Evolutionary conservation across 768 basidiomycete species (phyloP).

Genomic region (Sutorius australiensis): DNA sequence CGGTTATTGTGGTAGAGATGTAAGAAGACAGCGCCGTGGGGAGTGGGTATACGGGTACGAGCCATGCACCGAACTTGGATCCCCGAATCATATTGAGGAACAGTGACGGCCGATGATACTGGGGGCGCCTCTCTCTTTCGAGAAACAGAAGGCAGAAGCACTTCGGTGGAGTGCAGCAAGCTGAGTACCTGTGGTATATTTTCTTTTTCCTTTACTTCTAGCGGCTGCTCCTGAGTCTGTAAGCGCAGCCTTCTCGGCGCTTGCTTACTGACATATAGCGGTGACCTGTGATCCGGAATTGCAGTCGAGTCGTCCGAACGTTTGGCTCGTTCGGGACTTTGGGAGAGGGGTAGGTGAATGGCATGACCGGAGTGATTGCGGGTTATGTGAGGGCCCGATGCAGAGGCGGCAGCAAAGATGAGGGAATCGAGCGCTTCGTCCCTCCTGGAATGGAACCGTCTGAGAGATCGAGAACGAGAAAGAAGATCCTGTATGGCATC

Average conservation of each 20-base stretch:
- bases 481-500: conserved; percentile 68
- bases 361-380: conserved; percentile 86
- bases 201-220: conserved; percentile 43
- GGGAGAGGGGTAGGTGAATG: conserved; percentile 51
- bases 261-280: conserved; percentile 70
- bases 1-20: conserved; percentile 93
- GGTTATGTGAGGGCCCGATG: conserved; percentile 74
- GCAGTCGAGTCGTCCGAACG: conserved; percentile 41
- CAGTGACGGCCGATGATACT: conserved; percentile 18
- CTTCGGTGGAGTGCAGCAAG: conserved; percentile 27
- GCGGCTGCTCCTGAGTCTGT: conserved; percentile 27
- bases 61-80: conserved; percentile 91
- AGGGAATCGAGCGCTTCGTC: conserved; percentile 78
- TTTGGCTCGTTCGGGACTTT: conserved; percentile 46
- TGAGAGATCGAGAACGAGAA: conserved; percentile 46
- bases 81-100: neutral
- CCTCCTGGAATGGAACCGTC: conserved; percentile 45
- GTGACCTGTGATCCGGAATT: conserved; percentile 42
- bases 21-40: conserved; percentile 88
- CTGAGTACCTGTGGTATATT: conserved; percentile 38
- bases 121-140: conserved; percentile 41
- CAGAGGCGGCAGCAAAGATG: conserved; percentile 70
- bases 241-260: conserved; percentile 66
- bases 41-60: conserved; percentile 94
- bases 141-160: conserved; percentile 29